phyloP scores from a whole-genome alignment of 805 yeast species.

The Dipodascus albidus region DNA sequence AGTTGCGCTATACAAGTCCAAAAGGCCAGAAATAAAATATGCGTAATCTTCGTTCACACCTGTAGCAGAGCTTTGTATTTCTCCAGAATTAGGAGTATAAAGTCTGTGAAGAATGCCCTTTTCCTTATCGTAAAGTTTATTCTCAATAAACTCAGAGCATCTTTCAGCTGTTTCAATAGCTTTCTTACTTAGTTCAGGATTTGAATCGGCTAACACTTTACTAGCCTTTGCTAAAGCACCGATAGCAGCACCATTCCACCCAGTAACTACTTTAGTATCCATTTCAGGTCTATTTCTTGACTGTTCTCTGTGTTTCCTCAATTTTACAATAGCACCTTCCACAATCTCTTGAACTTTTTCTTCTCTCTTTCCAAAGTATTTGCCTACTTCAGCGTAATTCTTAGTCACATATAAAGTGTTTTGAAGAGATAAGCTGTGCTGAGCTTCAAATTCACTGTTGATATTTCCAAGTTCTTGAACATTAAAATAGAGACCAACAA shows the following conservation, averaged over 20 bases:
- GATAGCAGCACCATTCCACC: conserved; percentile 29
- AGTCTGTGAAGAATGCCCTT: conserved; percentile 15
- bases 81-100: conserved; percentile 5
- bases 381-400: conserved; percentile 20
- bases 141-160: conserved; percentile 18
- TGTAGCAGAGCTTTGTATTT: conserved; percentile 7
- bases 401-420: conserved; percentile 24
- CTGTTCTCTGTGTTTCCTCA: conserved; percentile 16
- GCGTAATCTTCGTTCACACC: conserved; percentile 30
- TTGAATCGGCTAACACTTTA: conserved; percentile 10
- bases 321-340: conserved; percentile 15
- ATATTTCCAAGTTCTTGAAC: conserved; percentile 28
- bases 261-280: conserved; percentile 23
- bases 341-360: conserved; percentile 16
- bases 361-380: conserved; percentile 23
- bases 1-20: conserved; percentile 27
- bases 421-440: conserved; percentile 20
- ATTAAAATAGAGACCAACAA: conserved; percentile 26
- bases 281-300: conserved; percentile 22
- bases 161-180: conserved; percentile 19
- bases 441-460: conserved; percentile 22
- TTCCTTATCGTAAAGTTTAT: conserved; percentile 15
- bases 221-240: conserved; percentile 27
- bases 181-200: conserved; percentile 7
- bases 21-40: conserved; percentile 23